Evolutionary conservation across 805 yeast genomes (phyloP), one percentile per base, ranked within the genome.

Genomic region (Kuraishia molischiana): DNA sequence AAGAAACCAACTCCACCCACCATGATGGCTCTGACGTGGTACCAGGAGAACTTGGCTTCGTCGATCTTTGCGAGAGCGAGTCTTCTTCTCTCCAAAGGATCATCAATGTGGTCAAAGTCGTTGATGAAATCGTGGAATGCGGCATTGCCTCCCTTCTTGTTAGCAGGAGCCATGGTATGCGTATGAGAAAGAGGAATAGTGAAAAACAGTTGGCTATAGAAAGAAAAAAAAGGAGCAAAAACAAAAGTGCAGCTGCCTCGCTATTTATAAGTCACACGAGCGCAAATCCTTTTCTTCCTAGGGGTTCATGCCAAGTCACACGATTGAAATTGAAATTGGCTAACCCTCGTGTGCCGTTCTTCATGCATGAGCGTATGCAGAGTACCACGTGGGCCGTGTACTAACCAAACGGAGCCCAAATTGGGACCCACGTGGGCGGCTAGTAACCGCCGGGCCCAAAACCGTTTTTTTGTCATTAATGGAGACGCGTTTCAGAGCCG

Each of bases 1-100:
- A 84, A 61, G 72, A 83, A 83, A 53, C 94, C 94, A 42, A 82
- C 85, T 64, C 92, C 80, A 9, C 89, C 89, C 53, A 80, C 81
- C 58, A 66, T 42, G 45, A 67, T 69, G 70, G 68, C 69, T 53
- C 67, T 66, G 35, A 72, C 59, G 48, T 72, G 79, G 49, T 74
- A 70, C 79, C 78, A 72, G 29, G 77, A 74, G 47, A 72, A 72
- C 19, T 72, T 71, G 36, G 76, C 73, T 44, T 67, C 64, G 54
- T 72, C 79, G 43, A 72, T 72, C 49, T 72, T 74, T 54, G 71
- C 78, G 50, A 72, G 63, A 22, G 79, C 79, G 50, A 72, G 64
- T 57, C 79, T 67, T 54, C 77, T 67, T 56, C 78, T 67, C 56
- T 72, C 79, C 44, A 69, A 58, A 21, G 78, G 78, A 49, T 72